Percentiles rank a stretch among this genome's conserved stretches.
Evolutionary conservation across 371 early-diverging fungal species (phyloP).

Genomic region (Apophysomyces variabilis): DNA sequence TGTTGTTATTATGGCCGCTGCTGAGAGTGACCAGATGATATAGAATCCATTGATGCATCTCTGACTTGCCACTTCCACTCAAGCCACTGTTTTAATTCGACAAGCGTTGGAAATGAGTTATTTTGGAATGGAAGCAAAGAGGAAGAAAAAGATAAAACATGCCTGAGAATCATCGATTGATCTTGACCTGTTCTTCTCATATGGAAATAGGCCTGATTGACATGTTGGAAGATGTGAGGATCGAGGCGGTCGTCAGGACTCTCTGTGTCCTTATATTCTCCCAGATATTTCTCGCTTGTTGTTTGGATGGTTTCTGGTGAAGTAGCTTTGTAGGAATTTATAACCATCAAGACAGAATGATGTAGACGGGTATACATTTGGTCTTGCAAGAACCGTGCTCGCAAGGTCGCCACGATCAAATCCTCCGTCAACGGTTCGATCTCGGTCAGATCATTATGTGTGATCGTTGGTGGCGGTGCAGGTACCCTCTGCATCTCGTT

Average conservation of each 20-base stretch:
- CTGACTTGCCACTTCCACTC: slow-evolving; percentile 83
- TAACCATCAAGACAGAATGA: slow-evolving; percentile 56
- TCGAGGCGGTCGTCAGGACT: slow-evolving; percentile 39
- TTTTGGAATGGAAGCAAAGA: slow-evolving; percentile 2
- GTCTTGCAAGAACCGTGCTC: slow-evolving; percentile 62
- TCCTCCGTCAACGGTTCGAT: slow-evolving; percentile 51
- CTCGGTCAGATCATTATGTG: slow-evolving; percentile 40
- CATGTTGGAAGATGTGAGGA: slow-evolving; percentile 88
- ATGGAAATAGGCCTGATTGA: slow-evolving; percentile 69
- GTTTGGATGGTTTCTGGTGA: slow-evolving; percentile 38
- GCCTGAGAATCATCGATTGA: slow-evolving; percentile 75
- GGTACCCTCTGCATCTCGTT: slow-evolving; percentile 8
- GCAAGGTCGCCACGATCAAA: slow-evolving; percentile 55
- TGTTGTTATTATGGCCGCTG: slow-evolving; percentile 52
- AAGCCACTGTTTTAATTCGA: slow-evolving; percentile 65
- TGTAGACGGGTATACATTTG: slow-evolving; percentile 70
- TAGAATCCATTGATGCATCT: slow-evolving; percentile 63
- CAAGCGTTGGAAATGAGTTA: not conserved
- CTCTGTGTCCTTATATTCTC: slow-evolving; percentile 62
- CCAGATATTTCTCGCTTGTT: slow-evolving; percentile 65
- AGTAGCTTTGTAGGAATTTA: slow-evolving; percentile 54
- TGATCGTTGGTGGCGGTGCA: slow-evolving; percentile 10
- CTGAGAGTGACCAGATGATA: slow-evolving; percentile 70
- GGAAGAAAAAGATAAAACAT: slow-evolving; percentile 38
- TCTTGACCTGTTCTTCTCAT: slow-evolving; percentile 83